Percentiles rank a stretch among this genome's conserved stretches.
These are phyloP conservation scores for Fusarium circinatum DNA, from an alignment of 2,329 filamentous ascomycete species.

Conservation along the genomic window DNA sequence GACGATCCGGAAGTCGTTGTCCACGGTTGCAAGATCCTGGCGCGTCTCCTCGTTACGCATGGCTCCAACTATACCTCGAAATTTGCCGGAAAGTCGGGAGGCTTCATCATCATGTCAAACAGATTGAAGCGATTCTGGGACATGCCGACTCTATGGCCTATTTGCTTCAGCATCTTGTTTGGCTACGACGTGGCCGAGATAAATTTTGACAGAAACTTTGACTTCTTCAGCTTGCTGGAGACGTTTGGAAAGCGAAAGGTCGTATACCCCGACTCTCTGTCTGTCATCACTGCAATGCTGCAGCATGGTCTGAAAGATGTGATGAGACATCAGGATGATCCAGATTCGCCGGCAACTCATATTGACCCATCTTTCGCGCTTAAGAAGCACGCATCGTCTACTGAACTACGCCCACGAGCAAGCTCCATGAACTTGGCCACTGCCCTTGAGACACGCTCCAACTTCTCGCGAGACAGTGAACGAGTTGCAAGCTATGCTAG, in stretches of 20 bases:
- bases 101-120: slow-evolving; percentile 86
- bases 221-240: slow-evolving; percentile 77
- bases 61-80: slow-evolving; percentile 85
- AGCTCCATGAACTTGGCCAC: slow-evolving; percentile 75
- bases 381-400: slow-evolving; percentile 21
- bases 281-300: slow-evolving; percentile 86
- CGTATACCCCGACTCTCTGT: slow-evolving; percentile 79
- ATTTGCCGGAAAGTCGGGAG: slow-evolving; percentile 84
- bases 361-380: slow-evolving; percentile 3
- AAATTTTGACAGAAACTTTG: slow-evolving; percentile 78
- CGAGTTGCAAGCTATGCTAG: slow-evolving; percentile 63
- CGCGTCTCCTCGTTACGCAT: slow-evolving; percentile 84
- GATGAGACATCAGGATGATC: slow-evolving; percentile 69
- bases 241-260: slow-evolving; percentile 77
- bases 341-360: slow-evolving; percentile 61
- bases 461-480: slow-evolving; percentile 54
- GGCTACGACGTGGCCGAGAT: slow-evolving; percentile 81
- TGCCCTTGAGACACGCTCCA: slow-evolving; percentile 62
- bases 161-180: slow-evolving; percentile 89
- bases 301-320: slow-evolving; percentile 83
- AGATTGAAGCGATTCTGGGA: slow-evolving; percentile 91
- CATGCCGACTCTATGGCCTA: slow-evolving; percentile 83
- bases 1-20: slow-evolving; percentile 85
- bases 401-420: slow-evolving; percentile 53
- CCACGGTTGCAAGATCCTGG: slow-evolving; percentile 83